Evolutionary conservation across 108 stramenopile genomes (phyloP).

Genomic region (Parietichytrium sp.): DNA sequence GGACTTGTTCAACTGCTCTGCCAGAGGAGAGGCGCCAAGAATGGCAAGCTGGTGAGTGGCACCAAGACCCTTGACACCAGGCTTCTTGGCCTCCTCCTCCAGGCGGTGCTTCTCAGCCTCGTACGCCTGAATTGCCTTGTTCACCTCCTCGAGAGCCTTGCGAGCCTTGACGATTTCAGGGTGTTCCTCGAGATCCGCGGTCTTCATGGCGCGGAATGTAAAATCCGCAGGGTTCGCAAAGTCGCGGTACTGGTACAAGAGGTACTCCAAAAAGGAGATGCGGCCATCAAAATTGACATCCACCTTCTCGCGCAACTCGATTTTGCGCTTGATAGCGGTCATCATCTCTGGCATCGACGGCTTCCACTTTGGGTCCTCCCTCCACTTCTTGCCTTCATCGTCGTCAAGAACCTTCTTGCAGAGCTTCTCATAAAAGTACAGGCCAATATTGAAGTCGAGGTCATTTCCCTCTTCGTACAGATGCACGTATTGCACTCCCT

Average conservation of each 20-base stretch:
- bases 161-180: constrained; percentile 32
- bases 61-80: constrained; percentile 39
- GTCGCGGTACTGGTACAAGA: constrained; percentile 34
- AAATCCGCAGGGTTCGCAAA: constrained; percentile 6
- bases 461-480: constrained; percentile 41
- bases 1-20: constrained; percentile 40
- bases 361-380: constrained; percentile 22
- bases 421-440: constrained; percentile 44
- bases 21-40: constrained; percentile 4
- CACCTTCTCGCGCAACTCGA: constrained; percentile 37
- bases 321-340: constrained; percentile 40
- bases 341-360: constrained; percentile 19
- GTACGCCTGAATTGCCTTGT: constrained; percentile 38
- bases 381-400: constrained; percentile 34
- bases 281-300: constrained; percentile 42
- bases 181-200: neutral
- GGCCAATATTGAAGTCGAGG: constrained; percentile 41
- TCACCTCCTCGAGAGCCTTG: constrained; percentile 18
- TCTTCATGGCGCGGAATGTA: constrained; percentile 26
- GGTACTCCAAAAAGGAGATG: constrained; percentile 37
- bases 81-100: neutral
- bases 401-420: constrained; percentile 43
- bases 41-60: constrained; percentile 37
- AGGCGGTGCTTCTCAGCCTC: constrained; percentile 39
- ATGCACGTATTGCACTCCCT: constrained; percentile 37